Evolutionary conservation across 148 eudicot genomes (phyloP), one percentile per base, ranked within the genome.

Genomic region (Rhododendron henanense): DNA sequence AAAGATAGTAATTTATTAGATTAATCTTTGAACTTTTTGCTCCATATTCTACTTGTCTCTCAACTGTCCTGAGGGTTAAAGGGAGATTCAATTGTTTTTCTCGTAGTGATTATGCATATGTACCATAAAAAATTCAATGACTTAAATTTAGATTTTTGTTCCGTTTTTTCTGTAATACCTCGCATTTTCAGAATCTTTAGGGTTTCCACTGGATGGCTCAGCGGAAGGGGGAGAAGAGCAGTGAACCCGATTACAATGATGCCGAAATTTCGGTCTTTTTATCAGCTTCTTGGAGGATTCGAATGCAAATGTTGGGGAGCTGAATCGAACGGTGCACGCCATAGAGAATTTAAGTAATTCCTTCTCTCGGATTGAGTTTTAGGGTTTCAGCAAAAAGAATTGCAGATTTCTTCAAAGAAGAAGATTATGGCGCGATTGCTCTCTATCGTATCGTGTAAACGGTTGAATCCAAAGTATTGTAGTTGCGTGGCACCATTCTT

Each of bases 141-240:
- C 19, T 59, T 39, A 25, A 51, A 79, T 33, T 33, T 33, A 33
- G 35, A 33, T 33, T 33, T 1, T 33, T 39, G 31, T 45, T 82
- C 82, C 19, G 2, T 28, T 35, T 47, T 39, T 67, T 44, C 18
- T 15, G 15, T 8, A 44, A 13, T 88, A 88, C 89, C 89, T 79
- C 51, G 23, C 16, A 45, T 5, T 61, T 28, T 83, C 82, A 31
- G 82, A 81, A 81, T 81, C 85, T 79, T 31, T 47, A 1, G 50
- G 5, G 50, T 57, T 33, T 83, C 83, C 84, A 51, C 74, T 3
- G 45, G 47, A 81, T 65, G 71, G 79, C 81, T 61, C 45, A 35
- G 37, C 3, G 48, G 84, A 83, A 16, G 77, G 84, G 31, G 87
- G 67, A 80, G 89, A 76, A n/a, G 87, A 85, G 83, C 86, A 85